Evolutionary conservation across 352 stramenopile species (phyloP).

Genomic region (Globisporangium echinulatum): DNA sequence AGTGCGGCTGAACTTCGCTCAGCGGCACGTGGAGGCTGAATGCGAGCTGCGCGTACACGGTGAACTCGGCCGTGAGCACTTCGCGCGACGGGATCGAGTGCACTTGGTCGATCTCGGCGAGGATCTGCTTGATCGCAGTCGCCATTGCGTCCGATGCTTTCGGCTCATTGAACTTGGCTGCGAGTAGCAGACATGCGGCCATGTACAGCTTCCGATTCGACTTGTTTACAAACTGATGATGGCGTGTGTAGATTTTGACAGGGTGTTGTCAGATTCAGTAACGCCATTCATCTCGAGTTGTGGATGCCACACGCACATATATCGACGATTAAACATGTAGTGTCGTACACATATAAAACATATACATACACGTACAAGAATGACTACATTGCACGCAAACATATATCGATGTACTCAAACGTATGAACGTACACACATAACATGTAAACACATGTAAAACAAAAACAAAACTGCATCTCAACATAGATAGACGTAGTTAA

Average conservation of each 20-base stretch:
- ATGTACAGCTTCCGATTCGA: conserved; percentile 95
- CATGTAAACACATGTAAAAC: too few species aligned
- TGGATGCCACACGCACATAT: too few species aligned
- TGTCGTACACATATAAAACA: neutral
- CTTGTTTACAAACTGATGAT: conserved; percentile 89
- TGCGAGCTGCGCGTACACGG: conserved; percentile 84
- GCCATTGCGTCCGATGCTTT: conserved; percentile 63
- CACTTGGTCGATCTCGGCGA: conserved; percentile 73
- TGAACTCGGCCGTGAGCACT: conserved; percentile 87
- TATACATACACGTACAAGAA: neutral
- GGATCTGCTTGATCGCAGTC: conserved; percentile 50
- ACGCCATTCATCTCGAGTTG: too few species aligned
- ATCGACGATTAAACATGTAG: neutral
- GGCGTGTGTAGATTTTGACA: conserved; percentile 38
- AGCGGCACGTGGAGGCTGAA: conserved; percentile 85
- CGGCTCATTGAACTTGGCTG: conserved; percentile 91
- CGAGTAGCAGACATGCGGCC: conserved; percentile 92
- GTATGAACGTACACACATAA: too few species aligned
- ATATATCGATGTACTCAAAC: too few species aligned
- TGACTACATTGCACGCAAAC: too few species aligned
- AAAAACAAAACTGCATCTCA: neutral
- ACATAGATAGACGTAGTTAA: neutral
- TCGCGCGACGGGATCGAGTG: conserved; percentile 77
- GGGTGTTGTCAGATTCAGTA: neutral
- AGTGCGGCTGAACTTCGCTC: conserved; percentile 79